Evolutionary conservation across 1,284 basidiomycete genomes (phyloP), one percentile per base, ranked within the genome.

Genomic region (Farysia itapuensis): DNA sequence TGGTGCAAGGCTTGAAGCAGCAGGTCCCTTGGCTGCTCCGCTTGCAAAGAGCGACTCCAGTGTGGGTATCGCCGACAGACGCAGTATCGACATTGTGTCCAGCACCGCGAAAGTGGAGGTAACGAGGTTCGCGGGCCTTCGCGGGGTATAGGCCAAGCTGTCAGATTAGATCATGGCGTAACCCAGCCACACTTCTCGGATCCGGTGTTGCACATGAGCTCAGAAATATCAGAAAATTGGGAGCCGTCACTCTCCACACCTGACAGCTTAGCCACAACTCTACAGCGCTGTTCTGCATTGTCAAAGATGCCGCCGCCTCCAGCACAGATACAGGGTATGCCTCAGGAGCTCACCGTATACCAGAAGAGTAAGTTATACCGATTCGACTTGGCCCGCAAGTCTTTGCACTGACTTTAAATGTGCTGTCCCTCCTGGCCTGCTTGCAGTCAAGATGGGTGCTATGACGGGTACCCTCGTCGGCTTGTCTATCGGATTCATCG

Each of bases 401-500:
- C 8, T 11, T 16, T 33, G 9, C 12, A 39, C 18, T 30, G 21
- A 3, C 9, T 13, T 16, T 14, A 18, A 8, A 11, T 33, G 8
- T 33, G 31, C 18, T 33, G 9, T 19, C 13, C 18, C 16, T 11
- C 34, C 11, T 12, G 16, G 8, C 16, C 8, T 2, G 1, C 12
- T 23, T 25, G 19, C 48, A 74, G 72, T 73, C 34, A 51, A 54
- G 34, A 72, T 73, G 69, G 72, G 72, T 16, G 72, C 71, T 12
- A 60, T 72, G 67, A 74, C 72, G 50, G 72, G 72, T 18, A 67
- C 69, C 7, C 59, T 69, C 4, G 72, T 74, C 15, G 72, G 72
- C 2, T 47, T 73, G 3, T 67, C 66, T 2, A 74, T 74, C 29
- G 72, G 72, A 4, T 73, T 74, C 51, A 74, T 74, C 33, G 72